Percentiles rank a stretch among this genome's conserved stretches.
These are phyloP conservation scores for Phoma sp. DNA, from an alignment of 2,329 filamentous ascomycete species.

Conservation along the genomic window DNA sequence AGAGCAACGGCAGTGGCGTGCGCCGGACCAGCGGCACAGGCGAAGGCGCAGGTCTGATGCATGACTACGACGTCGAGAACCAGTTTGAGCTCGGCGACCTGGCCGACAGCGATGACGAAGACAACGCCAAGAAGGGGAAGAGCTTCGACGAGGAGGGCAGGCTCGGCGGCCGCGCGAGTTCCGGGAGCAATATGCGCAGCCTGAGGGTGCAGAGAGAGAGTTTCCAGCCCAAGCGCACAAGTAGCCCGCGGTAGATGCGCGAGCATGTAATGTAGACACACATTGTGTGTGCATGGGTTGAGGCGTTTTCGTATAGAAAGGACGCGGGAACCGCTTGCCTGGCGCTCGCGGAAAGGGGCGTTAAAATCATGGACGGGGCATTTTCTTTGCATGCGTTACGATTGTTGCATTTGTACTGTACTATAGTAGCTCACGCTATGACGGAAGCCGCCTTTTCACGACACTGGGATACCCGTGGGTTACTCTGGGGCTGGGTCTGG, in stretches of 20 bases:
- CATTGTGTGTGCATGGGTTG: neutral
- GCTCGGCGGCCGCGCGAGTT: conserved; percentile 29
- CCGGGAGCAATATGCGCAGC: conserved; percentile 29
- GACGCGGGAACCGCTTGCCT: neutral
- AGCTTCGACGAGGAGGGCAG: conserved; percentile 41
- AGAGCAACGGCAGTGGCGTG: conserved; percentile 45
- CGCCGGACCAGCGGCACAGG: conserved; percentile 41
- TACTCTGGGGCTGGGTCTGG: neutral
- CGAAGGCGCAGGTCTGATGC: conserved; percentile 83
- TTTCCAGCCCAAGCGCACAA: conserved; percentile 32
- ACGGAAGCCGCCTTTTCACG: neutral
- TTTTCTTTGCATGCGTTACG: neutral
- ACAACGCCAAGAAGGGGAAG: conserved; percentile 37
- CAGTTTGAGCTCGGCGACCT: conserved; percentile 78
- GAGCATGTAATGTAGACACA: too few relatives aligned
- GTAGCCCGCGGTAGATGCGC: conserved; percentile 23
- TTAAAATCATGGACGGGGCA: too few relatives aligned
- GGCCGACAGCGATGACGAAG: conserved; percentile 62
- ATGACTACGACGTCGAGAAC: conserved; percentile 82
- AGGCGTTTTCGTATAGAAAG: too few relatives aligned
- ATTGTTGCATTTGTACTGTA: conserved; percentile 10
- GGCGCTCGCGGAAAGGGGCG: neutral
- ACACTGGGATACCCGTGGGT: conserved; percentile 11
- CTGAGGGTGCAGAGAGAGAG: conserved; percentile 38
- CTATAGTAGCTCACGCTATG: too few relatives aligned